Conservation (phyloP, 768 basidiomycete genomes). For the Termitomyces sp. region DNA sequence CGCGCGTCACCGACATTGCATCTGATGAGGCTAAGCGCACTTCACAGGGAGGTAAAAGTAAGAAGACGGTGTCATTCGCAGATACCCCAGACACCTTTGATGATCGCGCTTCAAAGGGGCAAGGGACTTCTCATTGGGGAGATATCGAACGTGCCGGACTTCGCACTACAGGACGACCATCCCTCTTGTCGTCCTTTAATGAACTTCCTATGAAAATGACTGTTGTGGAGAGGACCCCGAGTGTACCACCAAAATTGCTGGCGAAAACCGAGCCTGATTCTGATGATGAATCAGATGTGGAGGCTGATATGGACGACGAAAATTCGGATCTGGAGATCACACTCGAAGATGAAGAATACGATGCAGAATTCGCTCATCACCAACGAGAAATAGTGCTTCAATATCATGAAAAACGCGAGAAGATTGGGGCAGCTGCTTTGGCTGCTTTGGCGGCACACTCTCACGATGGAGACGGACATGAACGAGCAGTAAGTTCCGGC, state of each 20-base stretch:
- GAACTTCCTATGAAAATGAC: conserved; percentile 57
- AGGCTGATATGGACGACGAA: conserved; percentile 15
- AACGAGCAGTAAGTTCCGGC: conserved; percentile 27
- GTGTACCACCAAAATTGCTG: conserved; percentile 15
- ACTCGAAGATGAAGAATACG: conserved; percentile 43
- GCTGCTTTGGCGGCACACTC: conserved; percentile 43
- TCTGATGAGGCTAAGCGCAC: conserved; percentile 20
- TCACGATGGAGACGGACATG: conserved; percentile 37
- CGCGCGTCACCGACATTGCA: conserved; percentile 24
- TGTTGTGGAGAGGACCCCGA: conserved; percentile 61
- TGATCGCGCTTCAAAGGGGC: conserved; percentile 9
- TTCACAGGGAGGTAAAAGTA: conserved; percentile 25
- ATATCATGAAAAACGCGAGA: conserved; percentile 57
- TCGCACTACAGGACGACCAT: conserved; percentile 28
- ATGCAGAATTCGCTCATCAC: conserved; percentile 58
- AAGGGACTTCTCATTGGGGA: conserved; percentile 37
- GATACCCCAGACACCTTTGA: conserved; percentile 29
- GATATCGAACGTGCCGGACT: conserved; percentile 50
- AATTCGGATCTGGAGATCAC: conserved; percentile 25
- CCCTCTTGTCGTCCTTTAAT: conserved; percentile 29
- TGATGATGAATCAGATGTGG: conserved; percentile 60
- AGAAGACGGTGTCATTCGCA: conserved; percentile 66
- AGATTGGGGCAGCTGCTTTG: conserved; percentile 48
- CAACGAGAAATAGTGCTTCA: conserved; percentile 72
- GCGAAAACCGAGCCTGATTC: conserved; percentile 40